A percentile compares a stretch with the other conserved stretches of the same genome.
Conservation (phyloP, 2,329 filamentous ascomycete genomes). For the Verticillium isaacii region DNA sequence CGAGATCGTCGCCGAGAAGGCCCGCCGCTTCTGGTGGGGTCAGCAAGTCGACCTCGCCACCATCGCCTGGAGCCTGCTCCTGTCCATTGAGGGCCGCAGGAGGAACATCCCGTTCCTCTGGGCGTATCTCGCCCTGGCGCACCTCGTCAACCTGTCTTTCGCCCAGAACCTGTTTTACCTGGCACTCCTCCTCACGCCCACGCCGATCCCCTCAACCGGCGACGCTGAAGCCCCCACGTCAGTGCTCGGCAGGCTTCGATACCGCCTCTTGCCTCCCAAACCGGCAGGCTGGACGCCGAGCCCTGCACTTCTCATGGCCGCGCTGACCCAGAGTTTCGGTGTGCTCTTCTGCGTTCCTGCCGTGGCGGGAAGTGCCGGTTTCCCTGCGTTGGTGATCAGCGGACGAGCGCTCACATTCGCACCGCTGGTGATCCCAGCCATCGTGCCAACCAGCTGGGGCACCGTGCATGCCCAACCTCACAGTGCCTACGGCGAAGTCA, state of each 20-base stretch:
- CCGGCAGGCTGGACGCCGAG: slow-evolving; percentile 38
- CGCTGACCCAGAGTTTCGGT: slow-evolving; percentile 28
- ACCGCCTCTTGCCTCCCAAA: slow-evolving; percentile 31
- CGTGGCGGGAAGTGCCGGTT: slow-evolving; percentile 33
- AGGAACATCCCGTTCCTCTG: slow-evolving; percentile 50
- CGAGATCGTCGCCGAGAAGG: slow-evolving; percentile 48
- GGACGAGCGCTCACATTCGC: slow-evolving; percentile 35
- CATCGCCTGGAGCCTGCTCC: slow-evolving; percentile 50
- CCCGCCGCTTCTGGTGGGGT: slow-evolving; percentile 57
- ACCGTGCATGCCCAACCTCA: slow-evolving; percentile 33
- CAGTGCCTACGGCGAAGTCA: slow-evolving; percentile 33
- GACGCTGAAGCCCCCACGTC: slow-evolving; percentile 22
- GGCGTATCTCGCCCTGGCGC: slow-evolving; percentile 54
- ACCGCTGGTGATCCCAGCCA: slow-evolving; percentile 39
- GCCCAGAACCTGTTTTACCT: slow-evolving; percentile 61
- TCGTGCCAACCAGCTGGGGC: slow-evolving; percentile 46
- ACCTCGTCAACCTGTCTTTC: slow-evolving; percentile 55
- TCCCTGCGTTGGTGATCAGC: slow-evolving; percentile 26
- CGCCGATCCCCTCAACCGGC: slow-evolving; percentile 31
- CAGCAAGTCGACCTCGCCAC: slow-evolving; percentile 54
- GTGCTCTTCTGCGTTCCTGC: slow-evolving; percentile 32
- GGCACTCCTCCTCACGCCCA: slow-evolving; percentile 50
- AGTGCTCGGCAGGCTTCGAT: slow-evolving; percentile 20
- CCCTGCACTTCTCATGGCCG: slow-evolving; percentile 25
- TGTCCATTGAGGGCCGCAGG: slow-evolving; percentile 54